Conservation (phyloP, 305 asterid species). For the Fraxinus angustifolia region DNA sequence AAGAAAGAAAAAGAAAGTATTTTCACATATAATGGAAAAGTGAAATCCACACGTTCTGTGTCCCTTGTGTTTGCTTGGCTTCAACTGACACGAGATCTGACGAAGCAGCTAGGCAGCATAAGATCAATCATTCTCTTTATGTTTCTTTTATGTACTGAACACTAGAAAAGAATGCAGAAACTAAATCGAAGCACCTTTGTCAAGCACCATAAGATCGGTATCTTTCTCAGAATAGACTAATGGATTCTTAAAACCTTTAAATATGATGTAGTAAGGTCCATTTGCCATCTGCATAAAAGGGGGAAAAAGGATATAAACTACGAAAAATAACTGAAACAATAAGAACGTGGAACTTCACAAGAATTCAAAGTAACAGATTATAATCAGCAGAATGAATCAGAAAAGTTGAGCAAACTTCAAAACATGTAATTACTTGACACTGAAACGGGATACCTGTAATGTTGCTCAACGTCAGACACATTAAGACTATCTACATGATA, state of each 20-base stretch:
- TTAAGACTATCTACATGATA: not conserved
- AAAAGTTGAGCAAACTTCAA: not conserved
- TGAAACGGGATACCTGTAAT: not conserved
- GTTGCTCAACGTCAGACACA: conserved; percentile 8
- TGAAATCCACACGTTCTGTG: not conserved
- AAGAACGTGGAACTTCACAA: not conserved
- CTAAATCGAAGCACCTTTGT: conserved; percentile 48
- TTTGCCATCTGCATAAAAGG: conserved; percentile 33
- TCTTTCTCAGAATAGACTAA: conserved; percentile 45
- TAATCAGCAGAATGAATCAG: conserved; percentile 9
- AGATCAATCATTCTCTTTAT: conserved; percentile 2
- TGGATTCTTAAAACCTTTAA: conserved; percentile 59
- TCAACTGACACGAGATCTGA: not conserved
- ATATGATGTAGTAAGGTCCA: conserved; percentile 53
- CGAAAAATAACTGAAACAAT: not conserved
- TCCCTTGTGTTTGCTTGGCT: not conserved
- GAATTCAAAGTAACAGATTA: conserved; percentile 10
- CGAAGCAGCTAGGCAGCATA: conserved; percentile 2
- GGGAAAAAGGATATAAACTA: not conserved
- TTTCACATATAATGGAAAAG: not conserved
- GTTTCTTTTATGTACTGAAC: not conserved
- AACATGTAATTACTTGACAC: not conserved
- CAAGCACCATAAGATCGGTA: conserved; percentile 50
- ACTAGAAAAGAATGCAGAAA: conserved; percentile 5
- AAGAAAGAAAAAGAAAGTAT: not conserved